Conservation (phyloP, 805 yeast species). For the Nakazawaea sp. region DNA sequence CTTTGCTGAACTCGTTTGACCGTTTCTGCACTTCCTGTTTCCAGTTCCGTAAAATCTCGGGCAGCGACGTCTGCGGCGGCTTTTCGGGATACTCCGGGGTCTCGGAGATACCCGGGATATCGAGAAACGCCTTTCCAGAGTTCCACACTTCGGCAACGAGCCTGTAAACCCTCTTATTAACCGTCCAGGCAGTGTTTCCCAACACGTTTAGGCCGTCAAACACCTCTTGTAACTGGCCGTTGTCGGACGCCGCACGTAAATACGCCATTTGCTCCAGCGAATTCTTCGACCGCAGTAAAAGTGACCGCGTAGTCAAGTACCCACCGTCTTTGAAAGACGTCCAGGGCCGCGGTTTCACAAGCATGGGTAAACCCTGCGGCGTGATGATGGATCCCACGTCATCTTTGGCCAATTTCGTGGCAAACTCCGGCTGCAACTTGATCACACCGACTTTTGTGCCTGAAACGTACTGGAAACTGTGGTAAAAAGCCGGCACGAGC, state of each 20-base stretch:
- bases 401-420: constrained; percentile 61
- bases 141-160: constrained; percentile 82
- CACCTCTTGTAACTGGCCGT: constrained; percentile 57
- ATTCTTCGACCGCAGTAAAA: constrained; percentile 70
- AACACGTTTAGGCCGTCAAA: constrained; percentile 79
- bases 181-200: constrained; percentile 90
- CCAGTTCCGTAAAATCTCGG: constrained; percentile 63
- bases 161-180: constrained; percentile 64
- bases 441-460: constrained; percentile 82
- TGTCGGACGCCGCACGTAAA: constrained; percentile 73
- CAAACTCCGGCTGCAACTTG: constrained; percentile 64
- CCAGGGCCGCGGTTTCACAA: constrained; percentile 90
- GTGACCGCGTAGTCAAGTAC: constrained; percentile 55
- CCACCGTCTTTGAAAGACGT: constrained; percentile 79
- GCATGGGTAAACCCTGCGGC: constrained; percentile 90
- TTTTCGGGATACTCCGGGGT: constrained; percentile 42
- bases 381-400: constrained; percentile 52
- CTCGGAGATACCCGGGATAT: constrained; percentile 54
- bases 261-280: constrained; percentile 89
- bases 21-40: constrained; percentile 50
- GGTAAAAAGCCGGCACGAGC: constrained; percentile 84
- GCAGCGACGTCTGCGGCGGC: constrained; percentile 58
- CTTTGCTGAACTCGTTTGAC: constrained; percentile 54
- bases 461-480: constrained; percentile 72
- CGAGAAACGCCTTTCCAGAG: constrained; percentile 64